Evolutionary conservation across 1,284 basidiomycete species (phyloP).

Genomic region (Leccinum angustisporum): DNA sequence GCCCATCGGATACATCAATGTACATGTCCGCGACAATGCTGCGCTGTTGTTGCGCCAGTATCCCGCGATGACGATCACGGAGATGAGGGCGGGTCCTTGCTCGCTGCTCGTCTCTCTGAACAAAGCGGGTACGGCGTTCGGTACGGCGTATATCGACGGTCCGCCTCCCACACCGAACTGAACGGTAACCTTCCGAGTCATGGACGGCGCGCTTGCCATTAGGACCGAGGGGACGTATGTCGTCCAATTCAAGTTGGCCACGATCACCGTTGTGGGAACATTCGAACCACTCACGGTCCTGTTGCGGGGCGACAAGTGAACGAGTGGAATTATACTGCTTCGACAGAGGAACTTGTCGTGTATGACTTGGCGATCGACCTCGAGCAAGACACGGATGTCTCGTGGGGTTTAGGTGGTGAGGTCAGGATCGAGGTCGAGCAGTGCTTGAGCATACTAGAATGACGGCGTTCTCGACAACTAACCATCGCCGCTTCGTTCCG

Average conservation of each 20-base stretch:
- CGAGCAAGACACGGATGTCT: constrained; percentile 23
- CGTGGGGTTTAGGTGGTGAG: constrained; percentile 14
- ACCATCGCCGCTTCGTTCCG: constrained; percentile 23
- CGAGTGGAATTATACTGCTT: constrained; percentile 36
- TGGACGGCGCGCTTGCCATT: constrained; percentile 36
- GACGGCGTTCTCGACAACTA: not conserved
- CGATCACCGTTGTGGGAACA: constrained; percentile 51
- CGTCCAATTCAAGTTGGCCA: constrained; percentile 42
- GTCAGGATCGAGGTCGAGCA: no score
- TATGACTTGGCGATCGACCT: constrained; percentile 34
- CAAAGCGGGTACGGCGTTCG: constrained; percentile 41
- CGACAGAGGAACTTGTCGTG: constrained; percentile 36
- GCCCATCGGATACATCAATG: constrained; percentile 66
- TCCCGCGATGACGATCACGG: constrained; percentile 50
- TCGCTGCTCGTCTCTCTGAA: constrained; percentile 48
- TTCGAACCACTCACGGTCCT: constrained; percentile 34
- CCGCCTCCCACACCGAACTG: constrained; percentile 50
- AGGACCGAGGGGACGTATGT: constrained; percentile 41
- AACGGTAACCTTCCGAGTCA: constrained; percentile 42
- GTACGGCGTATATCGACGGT: constrained; percentile 54
- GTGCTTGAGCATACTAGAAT: not conserved
- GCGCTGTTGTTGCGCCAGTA: constrained; percentile 47
- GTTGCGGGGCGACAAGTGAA: constrained; percentile 30
- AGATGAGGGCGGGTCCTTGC: constrained; percentile 48
- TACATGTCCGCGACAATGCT: constrained; percentile 57